A percentile compares a stretch with the other conserved stretches of the same genome.
phyloP scores from a whole-genome alignment of 306 rosid genomes.

The Casuarina glauca region DNA sequence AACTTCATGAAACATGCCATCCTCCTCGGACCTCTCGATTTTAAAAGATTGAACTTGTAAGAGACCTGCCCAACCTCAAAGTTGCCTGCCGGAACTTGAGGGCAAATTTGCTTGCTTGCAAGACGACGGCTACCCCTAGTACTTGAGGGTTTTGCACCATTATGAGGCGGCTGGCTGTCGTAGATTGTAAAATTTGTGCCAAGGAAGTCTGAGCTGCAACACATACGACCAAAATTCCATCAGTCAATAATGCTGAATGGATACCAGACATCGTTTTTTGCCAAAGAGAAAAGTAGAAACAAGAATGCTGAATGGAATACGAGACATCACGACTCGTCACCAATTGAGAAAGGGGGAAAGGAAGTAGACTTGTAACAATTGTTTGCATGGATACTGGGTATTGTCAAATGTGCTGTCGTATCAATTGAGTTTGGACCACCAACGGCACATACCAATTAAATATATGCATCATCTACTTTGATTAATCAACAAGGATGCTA shows the following conservation, averaged over 20 bases:
- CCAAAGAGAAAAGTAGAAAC: too few species aligned
- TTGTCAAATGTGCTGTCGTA: not conserved
- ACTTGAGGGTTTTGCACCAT: constrained; percentile 86
- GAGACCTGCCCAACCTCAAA: constrained; percentile 89
- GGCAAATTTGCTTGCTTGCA: constrained; percentile 96
- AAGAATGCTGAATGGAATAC: too few species aligned
- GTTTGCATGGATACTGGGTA: not conserved
- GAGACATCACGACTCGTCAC: too few species aligned
- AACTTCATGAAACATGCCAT: constrained; percentile 75
- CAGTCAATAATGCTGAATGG: not conserved
- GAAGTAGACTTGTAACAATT: too few species aligned
- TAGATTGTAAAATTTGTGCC: constrained; percentile 91
- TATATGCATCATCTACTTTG: not conserved
- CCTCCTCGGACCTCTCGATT: constrained; percentile 99
- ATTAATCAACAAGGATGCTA: not conserved
- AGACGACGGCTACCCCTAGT: constrained; percentile 80
- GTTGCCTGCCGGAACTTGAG: constrained; percentile 93
- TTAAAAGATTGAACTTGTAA: constrained; percentile 90
- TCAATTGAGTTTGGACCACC: not conserved
- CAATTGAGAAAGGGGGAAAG: too few species aligned
- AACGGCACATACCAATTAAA: not conserved
- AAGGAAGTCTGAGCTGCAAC: constrained; percentile 92
- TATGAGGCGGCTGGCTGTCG: constrained; percentile 88
- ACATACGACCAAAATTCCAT: not conserved
- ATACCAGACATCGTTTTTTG: too few species aligned